Evolutionary conservation across 495 filamentous ascomycete genomes (phyloP).

Genomic region (Podospora conica): DNA sequence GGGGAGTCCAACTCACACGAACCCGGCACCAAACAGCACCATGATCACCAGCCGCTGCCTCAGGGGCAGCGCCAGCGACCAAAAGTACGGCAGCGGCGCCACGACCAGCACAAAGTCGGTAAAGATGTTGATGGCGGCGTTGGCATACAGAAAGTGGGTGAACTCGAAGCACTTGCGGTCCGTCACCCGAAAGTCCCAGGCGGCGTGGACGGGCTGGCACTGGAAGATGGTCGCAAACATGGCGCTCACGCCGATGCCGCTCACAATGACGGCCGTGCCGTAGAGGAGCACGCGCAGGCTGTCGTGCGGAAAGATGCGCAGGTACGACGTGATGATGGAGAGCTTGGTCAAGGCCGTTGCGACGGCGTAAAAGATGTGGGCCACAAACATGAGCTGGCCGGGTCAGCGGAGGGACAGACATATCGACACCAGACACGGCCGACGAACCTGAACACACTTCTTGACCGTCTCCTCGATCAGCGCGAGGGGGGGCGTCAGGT

Average conservation of each 20-base stretch:
- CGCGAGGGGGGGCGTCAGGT: conserved; percentile 14
- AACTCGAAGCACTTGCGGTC: conserved; percentile 38
- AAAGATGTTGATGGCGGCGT: conserved; percentile 38
- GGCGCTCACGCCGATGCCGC: conserved; percentile 34
- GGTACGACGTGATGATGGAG: conserved; percentile 28
- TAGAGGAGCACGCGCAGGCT: conserved; percentile 15
- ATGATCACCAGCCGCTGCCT: conserved; percentile 22
- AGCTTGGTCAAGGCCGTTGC: conserved; percentile 26
- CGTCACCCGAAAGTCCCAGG: conserved; percentile 35
- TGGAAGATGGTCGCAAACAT: conserved; percentile 43
- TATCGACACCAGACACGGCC: too few species aligned
- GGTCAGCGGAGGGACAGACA: background rate
- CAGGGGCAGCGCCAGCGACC: conserved; percentile 29
- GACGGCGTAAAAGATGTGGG: conserved; percentile 24
- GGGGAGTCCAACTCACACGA: conserved; percentile 17
- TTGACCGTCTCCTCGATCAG: conserved; percentile 13
- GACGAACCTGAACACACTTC: conserved; percentile 15
- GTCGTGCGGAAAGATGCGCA: conserved; percentile 24
- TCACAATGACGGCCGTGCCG: conserved; percentile 24
- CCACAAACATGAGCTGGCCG: conserved; percentile 21
- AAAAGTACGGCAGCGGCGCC: conserved; percentile 39
- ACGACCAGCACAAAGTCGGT: conserved; percentile 42
- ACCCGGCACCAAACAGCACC: conserved; percentile 22
- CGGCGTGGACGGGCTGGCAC: conserved; percentile 38
- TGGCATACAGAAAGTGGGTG: conserved; percentile 39